A percentile compares a stretch with the other conserved stretches of the same genome.
phyloP scores from a whole-genome alignment of 768 basidiomycete species.

The Hericium erinaceus region DNA sequence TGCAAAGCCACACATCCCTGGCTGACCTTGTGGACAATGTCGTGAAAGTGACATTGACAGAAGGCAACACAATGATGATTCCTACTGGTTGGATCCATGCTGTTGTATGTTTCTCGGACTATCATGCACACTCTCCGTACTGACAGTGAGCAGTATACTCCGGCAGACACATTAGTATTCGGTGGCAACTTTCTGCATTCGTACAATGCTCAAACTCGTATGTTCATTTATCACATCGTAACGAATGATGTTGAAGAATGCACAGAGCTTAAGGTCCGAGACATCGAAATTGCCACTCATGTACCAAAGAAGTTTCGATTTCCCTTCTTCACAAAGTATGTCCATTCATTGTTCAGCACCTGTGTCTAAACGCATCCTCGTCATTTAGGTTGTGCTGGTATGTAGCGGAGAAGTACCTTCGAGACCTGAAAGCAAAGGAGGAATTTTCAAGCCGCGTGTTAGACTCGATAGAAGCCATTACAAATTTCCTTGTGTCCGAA shows the following conservation, averaged over 20 bases:
- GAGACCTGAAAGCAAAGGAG: conserved; percentile 54
- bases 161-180: conserved; percentile 87
- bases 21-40: conserved; percentile 92
- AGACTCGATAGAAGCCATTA: conserved; percentile 58
- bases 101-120: conserved; percentile 51
- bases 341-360: neutral
- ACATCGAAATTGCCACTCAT: conserved; percentile 87
- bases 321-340: conserved; percentile 18
- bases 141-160: conserved; percentile 61
- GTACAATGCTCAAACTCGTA: conserved; percentile 80
- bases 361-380: neutral
- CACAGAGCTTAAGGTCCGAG: conserved; percentile 76
- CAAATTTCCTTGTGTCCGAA: conserved; percentile 76
- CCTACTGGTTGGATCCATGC: conserved; percentile 98
- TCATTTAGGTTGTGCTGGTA: conserved; percentile 77
- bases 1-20: conserved; percentile 83
- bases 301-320: conserved; percentile 60
- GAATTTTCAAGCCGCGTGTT: conserved; percentile 53
- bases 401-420: conserved; percentile 71
- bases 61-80: conserved; percentile 88
- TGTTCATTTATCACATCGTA: conserved; percentile 19
- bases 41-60: conserved; percentile 64
- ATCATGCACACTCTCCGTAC: neutral
- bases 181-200: conserved; percentile 98
- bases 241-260: neutral